These are phyloP conservation scores for Plantago rigida DNA, from an alignment of 305 asterid genomes.

Conservation along the genomic window DNA sequence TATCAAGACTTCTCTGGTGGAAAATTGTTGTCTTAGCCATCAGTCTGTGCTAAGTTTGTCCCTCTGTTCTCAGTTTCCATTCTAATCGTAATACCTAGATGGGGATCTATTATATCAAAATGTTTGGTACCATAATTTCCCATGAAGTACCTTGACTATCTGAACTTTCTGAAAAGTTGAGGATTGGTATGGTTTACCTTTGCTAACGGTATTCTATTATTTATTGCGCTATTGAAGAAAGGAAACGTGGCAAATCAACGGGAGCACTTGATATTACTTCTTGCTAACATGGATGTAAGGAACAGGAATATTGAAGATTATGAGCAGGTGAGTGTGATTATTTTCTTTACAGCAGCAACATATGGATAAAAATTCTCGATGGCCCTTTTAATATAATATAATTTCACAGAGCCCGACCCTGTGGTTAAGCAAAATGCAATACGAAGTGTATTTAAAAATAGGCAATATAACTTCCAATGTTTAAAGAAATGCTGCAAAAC, in stretches of 20 bases:
- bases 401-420: too few species aligned
- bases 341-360: slow-evolving; percentile 11
- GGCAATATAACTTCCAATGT: too few species aligned
- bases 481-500: too few species aligned
- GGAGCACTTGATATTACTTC: slow-evolving; percentile 89
- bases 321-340: slow-evolving; percentile 39
- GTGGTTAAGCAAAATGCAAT: too few species aligned
- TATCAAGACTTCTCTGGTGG: too few species aligned
- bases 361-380: background rate
- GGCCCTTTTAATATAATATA: background rate
- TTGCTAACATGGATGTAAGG: slow-evolving; percentile 85
- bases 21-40: too few species aligned
- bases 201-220: slow-evolving; percentile 27
- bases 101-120: background rate
- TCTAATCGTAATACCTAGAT: too few species aligned
- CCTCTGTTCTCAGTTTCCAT: too few species aligned
- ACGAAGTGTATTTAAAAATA: too few species aligned
- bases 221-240: slow-evolving; percentile 56
- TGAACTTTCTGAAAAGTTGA: slow-evolving; percentile 8
- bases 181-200: slow-evolving; percentile 17
- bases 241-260: slow-evolving; percentile 98
- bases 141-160: background rate
- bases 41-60: too few species aligned
- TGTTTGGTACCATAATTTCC: background rate
- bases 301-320: slow-evolving; percentile 46